Base-by-base conservation (phyloP, 371 early-diverging fungal species). In the Syncephalis fuscata region DNA sequence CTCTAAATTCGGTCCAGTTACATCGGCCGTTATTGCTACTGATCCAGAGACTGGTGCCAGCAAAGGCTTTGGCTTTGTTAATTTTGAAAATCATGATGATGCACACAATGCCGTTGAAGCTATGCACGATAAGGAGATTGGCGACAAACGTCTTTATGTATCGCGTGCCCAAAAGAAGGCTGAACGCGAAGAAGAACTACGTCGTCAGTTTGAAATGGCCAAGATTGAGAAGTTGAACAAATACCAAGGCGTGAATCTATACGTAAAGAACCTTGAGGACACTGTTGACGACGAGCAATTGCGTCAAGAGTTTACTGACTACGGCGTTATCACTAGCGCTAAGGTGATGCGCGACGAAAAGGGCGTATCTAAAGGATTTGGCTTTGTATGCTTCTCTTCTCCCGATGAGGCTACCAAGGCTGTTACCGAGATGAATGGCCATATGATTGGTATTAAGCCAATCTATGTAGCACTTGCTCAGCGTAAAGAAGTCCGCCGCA, bases 151-250 rank as follows among this genome's bases (percentile, higher is more conserved):
- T 54, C 73, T 99, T 48, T 98, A 85, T 60, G 97, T 99, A 36
- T 76, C 88, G 54, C 93, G 97, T 59, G 99, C 99, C 50, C 98
- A 98, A 71, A 95, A 88, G 85, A 99, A 95, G 80, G 65, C 71
- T 42, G 99, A 99, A 69, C 88, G 99, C 63, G 91, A 88, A 56
- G 93, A 92, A 65, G 96, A 96, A 64, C 79, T 98, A 52, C 76
- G 90, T 57, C 68, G 69, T 48, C 91, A 91, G 68, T 92, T 85
- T 71, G 93, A 96, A 70, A 80, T 80, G 66, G 76, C 83, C 52
- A 85, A 89, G 67, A 64, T 84, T 63, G 96, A 95, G 71, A 88
- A 89, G 74, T 69, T 89, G 41, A 84, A 73, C 82, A 93, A 94
- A 78, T 92, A 83, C 76, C 93, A 95, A 72, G 93, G 92, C 55